These are phyloP conservation scores for Pseudogymnoascus sp. DNA, from an alignment of 2,329 filamentous ascomycete genomes.

Conservation along the genomic window DNA sequence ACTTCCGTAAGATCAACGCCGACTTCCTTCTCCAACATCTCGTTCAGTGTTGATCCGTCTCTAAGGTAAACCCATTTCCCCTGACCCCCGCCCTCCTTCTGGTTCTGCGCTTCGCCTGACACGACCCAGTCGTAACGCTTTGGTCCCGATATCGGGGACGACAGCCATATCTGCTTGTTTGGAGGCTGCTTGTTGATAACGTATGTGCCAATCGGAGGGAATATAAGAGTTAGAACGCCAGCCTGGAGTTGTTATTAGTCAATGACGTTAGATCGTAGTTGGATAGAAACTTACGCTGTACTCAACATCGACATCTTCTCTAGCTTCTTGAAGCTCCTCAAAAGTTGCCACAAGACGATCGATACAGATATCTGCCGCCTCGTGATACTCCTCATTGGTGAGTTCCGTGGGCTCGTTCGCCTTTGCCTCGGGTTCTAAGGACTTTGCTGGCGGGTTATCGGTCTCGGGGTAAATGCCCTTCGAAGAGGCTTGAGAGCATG, in stretches of 20 bases:
- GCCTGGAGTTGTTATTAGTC: constrained; percentile 45
- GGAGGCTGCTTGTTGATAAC: constrained; percentile 98
- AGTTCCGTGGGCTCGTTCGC: constrained; percentile 54
- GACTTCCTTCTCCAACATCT: constrained; percentile 69
- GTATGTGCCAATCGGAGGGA: constrained; percentile 68
- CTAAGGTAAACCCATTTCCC: constrained; percentile 84
- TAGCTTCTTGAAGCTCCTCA: constrained; percentile 66
- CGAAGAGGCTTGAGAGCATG: constrained; percentile 13
- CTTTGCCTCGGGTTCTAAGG: constrained; percentile 34
- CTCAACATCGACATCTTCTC: constrained; percentile 77
- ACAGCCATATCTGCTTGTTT: constrained; percentile 96
- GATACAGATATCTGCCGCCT: constrained; percentile 69
- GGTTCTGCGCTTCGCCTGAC: constrained; percentile 60
- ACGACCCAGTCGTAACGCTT: constrained; percentile 92
- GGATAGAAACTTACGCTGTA: constrained; percentile 59
- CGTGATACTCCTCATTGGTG: constrained; percentile 64
- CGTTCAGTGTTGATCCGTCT: constrained; percentile 68
- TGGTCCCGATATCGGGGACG: constrained; percentile 80
- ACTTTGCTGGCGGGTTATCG: constrained; percentile 41
- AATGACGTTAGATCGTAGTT: constrained; percentile 10
- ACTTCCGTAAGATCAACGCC: constrained; percentile 48
- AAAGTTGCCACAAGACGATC: constrained; percentile 48
- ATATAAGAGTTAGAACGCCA: constrained; percentile 72
- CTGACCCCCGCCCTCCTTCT: constrained; percentile 67
- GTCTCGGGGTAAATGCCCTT: constrained; percentile 56